phyloP scores from a whole-genome alignment of 805 yeast genomes.

The Yarrowia yakushimensis region DNA sequence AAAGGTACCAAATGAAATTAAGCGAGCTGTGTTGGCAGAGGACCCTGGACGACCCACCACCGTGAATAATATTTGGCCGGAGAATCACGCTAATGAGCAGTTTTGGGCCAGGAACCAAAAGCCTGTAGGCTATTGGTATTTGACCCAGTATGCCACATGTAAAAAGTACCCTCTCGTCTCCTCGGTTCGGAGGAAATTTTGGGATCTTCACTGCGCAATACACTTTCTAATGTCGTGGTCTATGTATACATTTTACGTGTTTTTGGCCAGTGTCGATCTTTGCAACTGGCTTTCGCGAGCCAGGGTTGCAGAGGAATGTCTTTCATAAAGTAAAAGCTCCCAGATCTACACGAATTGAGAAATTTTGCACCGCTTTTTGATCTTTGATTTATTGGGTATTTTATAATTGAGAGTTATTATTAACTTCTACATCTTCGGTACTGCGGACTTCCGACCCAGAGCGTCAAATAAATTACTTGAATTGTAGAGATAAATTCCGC shows the following conservation, averaged over 20 bases:
- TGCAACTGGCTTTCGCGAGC: not conserved
- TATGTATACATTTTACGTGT: not conserved
- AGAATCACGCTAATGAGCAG: too few species aligned
- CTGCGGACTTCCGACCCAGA: constrained; percentile 21
- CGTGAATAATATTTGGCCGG: too few species aligned
- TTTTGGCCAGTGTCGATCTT: not conserved
- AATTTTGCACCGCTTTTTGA: not conserved
- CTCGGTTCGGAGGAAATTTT: not conserved
- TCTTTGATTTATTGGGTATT: not conserved
- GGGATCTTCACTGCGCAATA: constrained; percentile 6
- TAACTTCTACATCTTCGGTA: constrained; percentile 19
- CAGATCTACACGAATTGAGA: too few species aligned
- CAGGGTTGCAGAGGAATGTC: not conserved
- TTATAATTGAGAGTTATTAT: constrained; percentile 18
- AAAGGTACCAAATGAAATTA: not conserved
- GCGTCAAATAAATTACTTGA: constrained; percentile 17
- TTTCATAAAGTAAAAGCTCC: too few species aligned
- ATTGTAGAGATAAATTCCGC: constrained; percentile 21
- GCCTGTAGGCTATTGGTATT: too few species aligned
- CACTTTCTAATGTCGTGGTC: not conserved
- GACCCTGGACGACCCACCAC: not conserved
- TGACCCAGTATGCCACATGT: too few species aligned
- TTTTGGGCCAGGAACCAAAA: too few species aligned
- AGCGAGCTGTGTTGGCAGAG: not conserved
- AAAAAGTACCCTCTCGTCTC: not conserved